Percentiles rank a stretch among this genome's conserved stretches.
phyloP scores from a whole-genome alignment of 129 eudicot genomes.

The Flaveria linearis region DNA sequence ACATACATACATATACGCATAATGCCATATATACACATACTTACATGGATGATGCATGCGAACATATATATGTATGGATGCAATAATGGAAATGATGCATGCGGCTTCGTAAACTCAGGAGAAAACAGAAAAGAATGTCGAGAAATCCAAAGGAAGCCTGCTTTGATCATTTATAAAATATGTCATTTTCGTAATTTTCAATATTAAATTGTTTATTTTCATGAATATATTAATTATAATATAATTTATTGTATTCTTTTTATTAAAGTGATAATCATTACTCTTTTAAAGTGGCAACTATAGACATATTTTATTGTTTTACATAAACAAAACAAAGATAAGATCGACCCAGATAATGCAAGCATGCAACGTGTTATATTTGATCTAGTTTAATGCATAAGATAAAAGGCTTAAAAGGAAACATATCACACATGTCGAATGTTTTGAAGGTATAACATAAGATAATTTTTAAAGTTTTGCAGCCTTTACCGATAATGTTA shows the following conservation, averaged over 20 bases:
- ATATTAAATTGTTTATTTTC: neutral
- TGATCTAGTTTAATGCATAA: too few relatives aligned
- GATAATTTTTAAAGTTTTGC: neutral
- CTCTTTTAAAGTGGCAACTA: too few relatives aligned
- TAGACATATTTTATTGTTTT: too few relatives aligned
- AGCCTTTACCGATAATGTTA: neutral
- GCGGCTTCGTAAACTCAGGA: slow-evolving; percentile 19
- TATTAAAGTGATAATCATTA: neutral
- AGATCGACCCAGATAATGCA: too few relatives aligned
- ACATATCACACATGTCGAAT: neutral
- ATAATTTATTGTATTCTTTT: neutral
- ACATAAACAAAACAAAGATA: too few relatives aligned
- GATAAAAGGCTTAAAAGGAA: too few relatives aligned
- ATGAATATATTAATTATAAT: neutral
- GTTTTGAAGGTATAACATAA: neutral
- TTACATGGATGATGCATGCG: neutral
- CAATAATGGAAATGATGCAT: neutral
- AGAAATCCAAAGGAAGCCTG: slow-evolving; percentile 30
- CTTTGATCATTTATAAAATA: neutral
- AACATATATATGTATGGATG: neutral
- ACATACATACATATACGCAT: too few relatives aligned
- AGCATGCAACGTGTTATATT: neutral
- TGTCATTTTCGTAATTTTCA: neutral
- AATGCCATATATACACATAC: too few relatives aligned
- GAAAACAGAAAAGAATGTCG: neutral